phyloP scores from a whole-genome alignment of 129 eudicot genomes.

The Lonicera japonica region DNA sequence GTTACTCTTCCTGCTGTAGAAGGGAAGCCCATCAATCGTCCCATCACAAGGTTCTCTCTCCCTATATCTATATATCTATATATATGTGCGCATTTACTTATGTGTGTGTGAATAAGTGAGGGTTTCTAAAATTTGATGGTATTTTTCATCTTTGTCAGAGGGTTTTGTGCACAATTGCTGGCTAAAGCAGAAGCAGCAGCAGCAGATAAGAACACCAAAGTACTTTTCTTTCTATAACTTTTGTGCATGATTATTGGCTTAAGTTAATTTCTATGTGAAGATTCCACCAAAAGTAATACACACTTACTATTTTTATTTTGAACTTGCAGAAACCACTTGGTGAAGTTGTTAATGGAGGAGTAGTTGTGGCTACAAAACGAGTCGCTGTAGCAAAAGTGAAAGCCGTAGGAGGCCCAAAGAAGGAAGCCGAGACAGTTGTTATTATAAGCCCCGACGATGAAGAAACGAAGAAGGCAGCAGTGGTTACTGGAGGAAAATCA shows the following conservation, averaged over 20 bases:
- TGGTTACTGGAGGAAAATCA: constrained; percentile 3
- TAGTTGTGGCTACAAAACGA: constrained; percentile 9
- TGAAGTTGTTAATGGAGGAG: constrained; percentile 24
- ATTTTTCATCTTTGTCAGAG: constrained; percentile 11
- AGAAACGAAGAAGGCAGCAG: background rate
- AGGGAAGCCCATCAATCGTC: constrained; percentile 27
- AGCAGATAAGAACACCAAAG: background rate
- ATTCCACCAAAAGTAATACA: too few species aligned
- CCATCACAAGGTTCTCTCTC: constrained; percentile 31
- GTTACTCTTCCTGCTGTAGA: constrained; percentile 21
- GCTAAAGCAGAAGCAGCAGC: constrained; percentile 21
- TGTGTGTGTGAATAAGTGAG: background rate
- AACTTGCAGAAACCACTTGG: constrained; percentile 43
- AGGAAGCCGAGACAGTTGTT: constrained; percentile 20
- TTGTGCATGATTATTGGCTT: too few species aligned
- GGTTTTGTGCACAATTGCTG: constrained; percentile 26
- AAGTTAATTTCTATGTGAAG: too few species aligned
- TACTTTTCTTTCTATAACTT: background rate
- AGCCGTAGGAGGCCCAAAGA: constrained; percentile 13
- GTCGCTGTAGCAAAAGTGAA: constrained; percentile 1
- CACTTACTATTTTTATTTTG: too few species aligned
- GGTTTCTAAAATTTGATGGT: background rate
- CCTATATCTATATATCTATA: background rate
- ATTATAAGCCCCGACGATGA: constrained; percentile 29
- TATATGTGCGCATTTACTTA: background rate